Evolutionary conservation across 345 rosid species (phyloP).

Genomic region (Stellera chamaejasme): DNA sequence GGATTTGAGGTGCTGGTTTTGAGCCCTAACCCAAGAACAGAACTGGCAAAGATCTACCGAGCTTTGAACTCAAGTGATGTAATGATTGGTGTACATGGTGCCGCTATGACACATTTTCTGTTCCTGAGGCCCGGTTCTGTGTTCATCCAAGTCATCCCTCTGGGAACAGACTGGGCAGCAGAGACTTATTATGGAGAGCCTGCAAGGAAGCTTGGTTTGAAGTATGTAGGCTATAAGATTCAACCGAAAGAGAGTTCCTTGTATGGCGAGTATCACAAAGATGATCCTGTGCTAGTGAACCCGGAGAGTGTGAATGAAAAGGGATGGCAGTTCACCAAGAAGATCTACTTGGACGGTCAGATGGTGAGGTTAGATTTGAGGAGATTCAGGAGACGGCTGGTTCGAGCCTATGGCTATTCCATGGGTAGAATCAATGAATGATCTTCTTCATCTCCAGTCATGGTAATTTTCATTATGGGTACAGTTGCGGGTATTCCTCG

Average conservation of each 20-base stretch:
- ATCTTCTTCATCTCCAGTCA: too few relatives aligned
- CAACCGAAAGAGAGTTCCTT: conserved; percentile 47
- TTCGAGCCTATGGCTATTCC: conserved; percentile 28
- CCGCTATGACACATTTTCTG: conserved; percentile 60
- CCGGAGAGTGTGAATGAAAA: conserved; percentile 33
- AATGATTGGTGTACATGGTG: conserved; percentile 65
- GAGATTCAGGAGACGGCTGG: conserved; percentile 37
- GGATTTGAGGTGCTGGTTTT: conserved; percentile 48
- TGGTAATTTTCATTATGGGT: too few relatives aligned
- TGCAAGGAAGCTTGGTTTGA: conserved; percentile 45
- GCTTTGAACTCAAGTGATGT: conserved; percentile 50
- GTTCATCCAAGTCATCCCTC: conserved; percentile 53
- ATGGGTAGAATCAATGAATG: too few relatives aligned
- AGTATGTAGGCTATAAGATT: conserved; percentile 38
- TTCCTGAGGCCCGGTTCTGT: conserved; percentile 52
- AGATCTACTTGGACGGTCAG: conserved; percentile 46
- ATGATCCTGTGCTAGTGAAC: conserved; percentile 46
- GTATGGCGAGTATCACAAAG: conserved; percentile 31
- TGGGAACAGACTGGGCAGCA: conserved; percentile 62
- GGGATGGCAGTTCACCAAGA: conserved; percentile 54
- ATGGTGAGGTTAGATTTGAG: conserved; percentile 31
- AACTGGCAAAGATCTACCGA: conserved; percentile 39
- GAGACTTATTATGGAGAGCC: conserved; percentile 50
- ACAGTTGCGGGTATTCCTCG: too few relatives aligned
- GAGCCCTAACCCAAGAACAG: conserved; percentile 36